phyloP scores from a whole-genome alignment of 805 yeast genomes.

The Yamadazyma akitaensis region DNA sequence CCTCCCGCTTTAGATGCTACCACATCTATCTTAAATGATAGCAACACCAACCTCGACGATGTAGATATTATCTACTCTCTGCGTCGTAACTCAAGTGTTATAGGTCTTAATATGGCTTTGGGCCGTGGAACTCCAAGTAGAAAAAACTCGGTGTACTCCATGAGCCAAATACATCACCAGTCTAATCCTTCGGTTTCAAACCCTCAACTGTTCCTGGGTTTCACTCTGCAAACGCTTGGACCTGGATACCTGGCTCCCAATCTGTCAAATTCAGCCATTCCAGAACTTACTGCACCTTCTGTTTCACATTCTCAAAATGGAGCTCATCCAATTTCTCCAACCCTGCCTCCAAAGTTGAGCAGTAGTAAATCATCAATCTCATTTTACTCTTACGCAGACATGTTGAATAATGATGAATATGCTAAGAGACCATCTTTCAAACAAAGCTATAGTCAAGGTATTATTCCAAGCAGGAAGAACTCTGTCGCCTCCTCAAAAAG shows the following conservation, averaged over 20 bases:
- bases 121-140: conserved; percentile 42
- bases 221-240: conserved; percentile 1
- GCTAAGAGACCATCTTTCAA: conserved; percentile 60
- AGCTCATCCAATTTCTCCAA: conserved; percentile 22
- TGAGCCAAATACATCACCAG: conserved; percentile 14
- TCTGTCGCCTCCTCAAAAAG: conserved; percentile 12
- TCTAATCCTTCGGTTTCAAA: conserved; percentile 12
- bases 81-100: conserved; percentile 54
- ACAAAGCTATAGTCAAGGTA: conserved; percentile 34
- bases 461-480: conserved; percentile 24
- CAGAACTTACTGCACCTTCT: conserved; percentile 3
- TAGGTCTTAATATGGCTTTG: conserved; percentile 47
- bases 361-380: conserved; percentile 38
- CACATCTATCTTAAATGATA: conserved; percentile 60
- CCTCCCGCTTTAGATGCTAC: conserved; percentile 82
- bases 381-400: conserved; percentile 78
- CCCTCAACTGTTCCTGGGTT: neutral
- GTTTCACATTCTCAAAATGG: neutral
- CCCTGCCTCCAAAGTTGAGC: conserved; percentile 40
- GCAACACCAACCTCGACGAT: conserved; percentile 58
- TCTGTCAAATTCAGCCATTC: conserved; percentile 4
- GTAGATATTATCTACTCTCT: conserved; percentile 65
- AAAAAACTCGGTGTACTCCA: conserved; percentile 33
- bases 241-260: conserved; percentile 5
- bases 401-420: conserved; percentile 64